Conservation (phyloP, 129 eudicot genomes). For the Rutidosis leptorrhynchoides region DNA sequence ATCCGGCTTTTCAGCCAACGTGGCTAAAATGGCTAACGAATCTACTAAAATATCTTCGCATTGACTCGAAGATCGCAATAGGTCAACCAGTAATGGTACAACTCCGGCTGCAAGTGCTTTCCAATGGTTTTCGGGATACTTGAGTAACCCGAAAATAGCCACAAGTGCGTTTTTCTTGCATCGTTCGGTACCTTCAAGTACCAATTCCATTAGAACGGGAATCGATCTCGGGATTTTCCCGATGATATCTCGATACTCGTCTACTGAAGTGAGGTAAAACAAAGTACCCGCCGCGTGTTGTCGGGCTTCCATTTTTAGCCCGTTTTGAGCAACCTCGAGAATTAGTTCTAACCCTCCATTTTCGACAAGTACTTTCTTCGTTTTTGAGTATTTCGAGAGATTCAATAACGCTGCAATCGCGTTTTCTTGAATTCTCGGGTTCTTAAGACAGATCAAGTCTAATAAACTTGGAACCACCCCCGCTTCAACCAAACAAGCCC, state of each 20-base stretch:
- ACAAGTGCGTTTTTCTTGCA: conserved; percentile 77
- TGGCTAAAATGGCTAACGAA: conserved; percentile 59
- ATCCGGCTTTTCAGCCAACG: conserved; percentile 48
- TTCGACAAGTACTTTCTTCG: conserved; percentile 50
- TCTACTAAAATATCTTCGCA: conserved; percentile 61
- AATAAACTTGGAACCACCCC: conserved; percentile 63
- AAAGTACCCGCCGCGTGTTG: conserved; percentile 85
- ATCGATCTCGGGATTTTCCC: conserved; percentile 58
- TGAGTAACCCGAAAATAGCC: conserved; percentile 56
- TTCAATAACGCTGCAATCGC: conserved; percentile 62
- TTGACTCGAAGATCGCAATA: conserved; percentile 35
- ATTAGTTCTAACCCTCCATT: conserved; percentile 58
- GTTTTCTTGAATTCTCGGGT: conserved; percentile 56
- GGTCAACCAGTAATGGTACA: conserved; percentile 51
- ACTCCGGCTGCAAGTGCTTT: conserved; percentile 61
- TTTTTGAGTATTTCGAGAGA: conserved; percentile 52
- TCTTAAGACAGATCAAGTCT: conserved; percentile 43
- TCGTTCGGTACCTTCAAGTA: conserved; percentile 54
- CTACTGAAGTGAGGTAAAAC: conserved; percentile 79
- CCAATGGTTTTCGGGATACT: conserved; percentile 57
- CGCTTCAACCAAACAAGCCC: conserved; percentile 87
- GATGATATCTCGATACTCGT: conserved; percentile 58
- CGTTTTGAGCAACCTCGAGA: conserved; percentile 51
- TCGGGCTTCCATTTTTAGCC: conserved; percentile 72
- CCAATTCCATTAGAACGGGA: conserved; percentile 62